Percentiles rank a stretch among this genome's conserved stretches.
phyloP scores from a whole-genome alignment of 2,329 filamentous ascomycete species.

The Zalaria sp. region DNA sequence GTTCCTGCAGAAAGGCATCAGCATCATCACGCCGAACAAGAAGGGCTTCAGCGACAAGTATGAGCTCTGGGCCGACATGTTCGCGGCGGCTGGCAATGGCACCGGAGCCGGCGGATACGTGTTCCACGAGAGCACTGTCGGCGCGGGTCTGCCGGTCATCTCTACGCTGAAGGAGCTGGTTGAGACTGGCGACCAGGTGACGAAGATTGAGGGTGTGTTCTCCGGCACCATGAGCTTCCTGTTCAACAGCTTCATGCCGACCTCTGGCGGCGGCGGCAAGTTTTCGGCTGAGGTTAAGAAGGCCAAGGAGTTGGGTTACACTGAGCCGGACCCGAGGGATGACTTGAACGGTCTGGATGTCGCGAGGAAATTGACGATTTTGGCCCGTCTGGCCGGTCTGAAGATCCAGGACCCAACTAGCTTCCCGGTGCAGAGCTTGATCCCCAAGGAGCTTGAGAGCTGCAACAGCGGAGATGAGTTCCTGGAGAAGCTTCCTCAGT shows the following conservation, averaged over 20 bases:
- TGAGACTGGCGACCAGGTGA: slow-evolving; percentile 82
- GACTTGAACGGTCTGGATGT: slow-evolving; percentile 82
- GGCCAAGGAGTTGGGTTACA: slow-evolving; percentile 87
- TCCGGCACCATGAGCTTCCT: slow-evolving; percentile 96
- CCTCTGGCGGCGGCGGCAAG: slow-evolving; percentile 57
- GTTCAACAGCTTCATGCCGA: slow-evolving; percentile 92
- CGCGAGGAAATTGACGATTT: slow-evolving; percentile 89
- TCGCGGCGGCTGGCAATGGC: slow-evolving; percentile 54
- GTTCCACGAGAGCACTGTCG: slow-evolving; percentile 91
- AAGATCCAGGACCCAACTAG: slow-evolving; percentile 69
- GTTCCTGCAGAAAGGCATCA: slow-evolving; percentile 70
- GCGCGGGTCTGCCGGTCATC: slow-evolving; percentile 83
- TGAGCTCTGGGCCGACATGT: slow-evolving; percentile 77
- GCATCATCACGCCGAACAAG: slow-evolving; percentile 94
- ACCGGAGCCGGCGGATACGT: slow-evolving; percentile 50
- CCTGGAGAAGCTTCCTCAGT: slow-evolving; percentile 62
- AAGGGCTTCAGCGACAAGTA: slow-evolving; percentile 84
- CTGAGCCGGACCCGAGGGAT: slow-evolving; percentile 74
- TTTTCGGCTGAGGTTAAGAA: slow-evolving; percentile 89
- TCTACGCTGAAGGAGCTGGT: slow-evolving; percentile 90
- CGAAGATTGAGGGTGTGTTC: slow-evolving; percentile 91
- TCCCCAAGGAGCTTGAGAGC: slow-evolving; percentile 72
- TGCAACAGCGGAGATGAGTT: slow-evolving; percentile 73
- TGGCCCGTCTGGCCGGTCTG: slow-evolving; percentile 74
- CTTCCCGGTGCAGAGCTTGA: slow-evolving; percentile 89